Evolutionary conservation across 495 filamentous ascomycete genomes (phyloP).

Genomic region (Daldinia caldariorum): DNA sequence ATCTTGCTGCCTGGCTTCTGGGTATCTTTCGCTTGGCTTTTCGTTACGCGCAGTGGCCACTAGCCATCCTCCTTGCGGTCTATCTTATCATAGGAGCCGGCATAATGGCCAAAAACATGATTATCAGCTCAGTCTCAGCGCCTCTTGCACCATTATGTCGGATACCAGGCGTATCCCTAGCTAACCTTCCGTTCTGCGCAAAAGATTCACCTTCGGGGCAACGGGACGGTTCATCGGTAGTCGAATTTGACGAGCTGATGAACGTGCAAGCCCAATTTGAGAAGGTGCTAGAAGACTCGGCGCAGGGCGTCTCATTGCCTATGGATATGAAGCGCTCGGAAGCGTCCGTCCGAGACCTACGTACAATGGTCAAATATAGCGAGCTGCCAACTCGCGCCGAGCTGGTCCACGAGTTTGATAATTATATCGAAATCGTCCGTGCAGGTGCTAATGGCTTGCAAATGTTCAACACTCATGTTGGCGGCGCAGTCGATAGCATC

Average conservation of each 20-base stretch:
- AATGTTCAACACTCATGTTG: conserved; percentile 74
- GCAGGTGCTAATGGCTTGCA: conserved; percentile 66
- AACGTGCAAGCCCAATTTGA: conserved; percentile 72
- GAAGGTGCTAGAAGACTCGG: conserved; percentile 68
- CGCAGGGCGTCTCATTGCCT: conserved; percentile 67
- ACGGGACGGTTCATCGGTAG: conserved; percentile 40
- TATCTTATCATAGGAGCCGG: conserved; percentile 61
- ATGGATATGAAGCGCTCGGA: conserved; percentile 77
- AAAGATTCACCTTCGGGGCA: conserved; percentile 26
- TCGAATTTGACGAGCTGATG: conserved; percentile 75
- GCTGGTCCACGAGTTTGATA: conserved; percentile 72
- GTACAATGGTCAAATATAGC: conserved; percentile 67
- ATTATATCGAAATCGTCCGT: conserved; percentile 69
- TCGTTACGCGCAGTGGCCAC: conserved; percentile 60
- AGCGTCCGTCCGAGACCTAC: conserved; percentile 75
- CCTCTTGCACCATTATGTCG: conserved; percentile 71
- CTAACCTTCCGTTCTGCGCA: conserved; percentile 70
- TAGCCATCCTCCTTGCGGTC: conserved; percentile 63
- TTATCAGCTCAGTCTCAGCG: conserved; percentile 58
- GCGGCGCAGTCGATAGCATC: conserved; percentile 73
- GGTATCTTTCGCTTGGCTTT: conserved; percentile 62
- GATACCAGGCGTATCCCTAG: conserved; percentile 66
- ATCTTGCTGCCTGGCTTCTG: conserved; percentile 55
- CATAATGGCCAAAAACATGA: conserved; percentile 61
- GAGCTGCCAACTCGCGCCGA: conserved; percentile 62